Percentiles rank a stretch among this genome's conserved stretches.
phyloP scores from a whole-genome alignment of 306 rosid genomes.

The Prunus mira region DNA sequence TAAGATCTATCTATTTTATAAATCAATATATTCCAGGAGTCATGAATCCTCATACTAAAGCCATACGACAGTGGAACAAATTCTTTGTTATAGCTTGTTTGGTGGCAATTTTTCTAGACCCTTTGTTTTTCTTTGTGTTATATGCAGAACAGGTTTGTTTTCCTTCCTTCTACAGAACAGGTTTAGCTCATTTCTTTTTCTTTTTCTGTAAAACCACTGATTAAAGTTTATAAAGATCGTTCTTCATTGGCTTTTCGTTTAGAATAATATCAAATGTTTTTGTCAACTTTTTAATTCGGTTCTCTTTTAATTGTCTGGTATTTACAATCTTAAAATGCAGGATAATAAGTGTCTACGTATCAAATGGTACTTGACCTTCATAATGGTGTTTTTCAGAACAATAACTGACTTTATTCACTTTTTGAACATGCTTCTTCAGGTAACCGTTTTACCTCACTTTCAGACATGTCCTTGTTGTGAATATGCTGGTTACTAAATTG shows the following conservation, averaged over 20 bases:
- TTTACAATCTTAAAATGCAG: conserved; percentile 37
- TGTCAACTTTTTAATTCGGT: neutral
- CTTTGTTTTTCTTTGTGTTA: conserved; percentile 53
- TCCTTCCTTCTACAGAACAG: neutral
- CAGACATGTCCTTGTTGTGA: neutral
- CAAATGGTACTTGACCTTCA: conserved; percentile 30
- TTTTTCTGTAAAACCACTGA: neutral
- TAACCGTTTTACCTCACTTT: conserved; percentile 14
- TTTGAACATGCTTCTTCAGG: conserved; percentile 80
- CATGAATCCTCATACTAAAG: conserved; percentile 53
- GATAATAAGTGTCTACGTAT: conserved; percentile 38
- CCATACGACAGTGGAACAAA: conserved; percentile 50
- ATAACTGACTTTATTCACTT: conserved; percentile 57
- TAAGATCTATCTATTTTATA: conserved; percentile 29
- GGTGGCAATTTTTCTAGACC: conserved; percentile 53
- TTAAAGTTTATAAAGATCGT: neutral
- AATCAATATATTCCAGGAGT: conserved; percentile 43
- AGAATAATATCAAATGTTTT: neutral
- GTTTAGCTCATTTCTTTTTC: conserved; percentile 2
- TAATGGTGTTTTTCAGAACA: conserved; percentile 60
- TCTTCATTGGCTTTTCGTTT: neutral
- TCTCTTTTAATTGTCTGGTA: neutral
- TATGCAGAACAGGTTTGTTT: conserved; percentile 34
- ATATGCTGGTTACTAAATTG: neutral
- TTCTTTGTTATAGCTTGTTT: conserved; percentile 45